A percentile compares a stretch with the other conserved stretches of the same genome.
Conservation (phyloP, 2,329 filamentous ascomycete genomes). For the Penicillium sp. region DNA sequence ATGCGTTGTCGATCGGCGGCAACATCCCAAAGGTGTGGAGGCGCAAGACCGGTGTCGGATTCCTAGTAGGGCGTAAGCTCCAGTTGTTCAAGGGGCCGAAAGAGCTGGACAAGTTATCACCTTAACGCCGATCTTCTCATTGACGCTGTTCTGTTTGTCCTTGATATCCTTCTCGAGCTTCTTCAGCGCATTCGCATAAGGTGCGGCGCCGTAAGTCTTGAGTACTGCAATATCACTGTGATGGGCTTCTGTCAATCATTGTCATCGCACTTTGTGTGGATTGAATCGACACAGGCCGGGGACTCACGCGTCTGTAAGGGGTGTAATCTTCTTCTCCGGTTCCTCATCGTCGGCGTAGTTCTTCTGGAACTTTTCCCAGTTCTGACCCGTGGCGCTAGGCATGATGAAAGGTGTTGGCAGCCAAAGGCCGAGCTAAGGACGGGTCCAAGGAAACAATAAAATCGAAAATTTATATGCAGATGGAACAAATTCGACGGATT, state of each 20-base stretch:
- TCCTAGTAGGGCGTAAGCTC: slow-evolving; percentile 57
- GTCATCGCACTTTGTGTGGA: neutral
- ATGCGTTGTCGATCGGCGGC: slow-evolving; percentile 97
- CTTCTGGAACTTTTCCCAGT: slow-evolving; percentile 99
- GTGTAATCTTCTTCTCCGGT: slow-evolving; percentile 99
- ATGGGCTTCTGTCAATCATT: slow-evolving; percentile 31
- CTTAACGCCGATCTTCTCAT: slow-evolving; percentile 85
- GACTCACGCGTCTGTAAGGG: slow-evolving; percentile 88
- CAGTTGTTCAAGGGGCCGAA: slow-evolving; percentile 11
- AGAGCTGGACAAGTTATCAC: slow-evolving; percentile 25
- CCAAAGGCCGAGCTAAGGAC: slow-evolving; percentile 22
- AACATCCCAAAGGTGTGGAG: slow-evolving; percentile 98
- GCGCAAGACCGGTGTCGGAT: slow-evolving; percentile 96
- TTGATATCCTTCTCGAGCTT: slow-evolving; percentile 99
- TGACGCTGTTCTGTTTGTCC: slow-evolving; percentile 95
- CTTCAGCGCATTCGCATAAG: slow-evolving; percentile 89
- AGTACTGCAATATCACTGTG: slow-evolving; percentile 95
- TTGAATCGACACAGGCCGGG: neutral
- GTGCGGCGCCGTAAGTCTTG: slow-evolving; percentile 97
- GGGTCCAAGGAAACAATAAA: slow-evolving; percentile 4
- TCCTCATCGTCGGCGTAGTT: slow-evolving; percentile 94
- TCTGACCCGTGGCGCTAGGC: slow-evolving; percentile 89
- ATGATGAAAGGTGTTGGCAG: slow-evolving; percentile 50
- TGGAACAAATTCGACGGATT: neutral
- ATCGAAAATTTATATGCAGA: slow-evolving; percentile 3